phyloP scores from a whole-genome alignment of 78 protist species.

The Pigoraptor vietnamica region DNA sequence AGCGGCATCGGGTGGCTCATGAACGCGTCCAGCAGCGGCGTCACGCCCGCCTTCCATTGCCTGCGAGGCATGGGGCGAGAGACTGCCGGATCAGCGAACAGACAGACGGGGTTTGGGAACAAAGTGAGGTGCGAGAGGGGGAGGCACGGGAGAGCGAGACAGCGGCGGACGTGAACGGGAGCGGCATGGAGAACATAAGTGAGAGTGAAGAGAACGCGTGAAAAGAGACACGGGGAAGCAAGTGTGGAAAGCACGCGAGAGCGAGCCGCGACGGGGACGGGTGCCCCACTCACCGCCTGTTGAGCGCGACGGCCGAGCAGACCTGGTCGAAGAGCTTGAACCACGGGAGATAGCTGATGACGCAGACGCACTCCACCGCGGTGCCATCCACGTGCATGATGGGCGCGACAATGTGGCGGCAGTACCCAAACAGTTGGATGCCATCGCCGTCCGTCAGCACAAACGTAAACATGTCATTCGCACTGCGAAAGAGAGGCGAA shows the following conservation, averaged over 20 bases:
- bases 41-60: not conserved
- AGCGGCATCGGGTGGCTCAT: not conserved
- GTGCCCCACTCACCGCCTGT: not conserved
- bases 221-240: not conserved
- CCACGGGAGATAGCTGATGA: slow-evolving; percentile 10
- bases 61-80: not conserved
- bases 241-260: not conserved
- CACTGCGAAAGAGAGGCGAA: not conserved
- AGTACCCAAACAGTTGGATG: slow-evolving; percentile 17
- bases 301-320: not conserved
- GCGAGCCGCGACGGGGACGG: too few species aligned
- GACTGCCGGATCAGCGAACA: not conserved
- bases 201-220: not conserved
- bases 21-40: not conserved
- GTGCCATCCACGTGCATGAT: not conserved
- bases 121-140: too few species aligned
- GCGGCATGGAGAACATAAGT: too few species aligned
- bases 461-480: slow-evolving; percentile 1
- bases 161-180: too few species aligned
- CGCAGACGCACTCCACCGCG: not conserved
- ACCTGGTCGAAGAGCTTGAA: slow-evolving; percentile 17
- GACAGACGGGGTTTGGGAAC: too few species aligned
- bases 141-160: too few species aligned
- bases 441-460: slow-evolving; percentile 23
- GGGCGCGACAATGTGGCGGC: slow-evolving; percentile 3